Conservation (phyloP, 2,329 filamentous ascomycete genomes). For the Neocatenulostroma microsporum region DNA sequence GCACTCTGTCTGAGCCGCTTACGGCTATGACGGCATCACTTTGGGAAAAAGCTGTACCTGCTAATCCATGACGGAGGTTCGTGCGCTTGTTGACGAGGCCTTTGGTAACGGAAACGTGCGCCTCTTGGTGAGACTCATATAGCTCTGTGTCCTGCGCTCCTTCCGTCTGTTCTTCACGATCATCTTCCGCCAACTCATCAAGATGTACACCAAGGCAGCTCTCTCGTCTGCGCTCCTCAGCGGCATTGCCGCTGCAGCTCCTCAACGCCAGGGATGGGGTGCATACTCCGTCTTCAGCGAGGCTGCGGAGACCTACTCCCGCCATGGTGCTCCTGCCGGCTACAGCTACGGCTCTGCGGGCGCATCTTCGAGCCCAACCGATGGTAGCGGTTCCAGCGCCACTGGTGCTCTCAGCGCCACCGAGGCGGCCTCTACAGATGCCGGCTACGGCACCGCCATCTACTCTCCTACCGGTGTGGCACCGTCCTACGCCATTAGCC, state of each 20-base stretch:
- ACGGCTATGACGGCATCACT: no score
- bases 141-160: no score
- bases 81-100: no score
- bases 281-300: not conserved
- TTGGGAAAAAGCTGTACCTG: no score
- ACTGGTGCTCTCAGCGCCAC: not conserved
- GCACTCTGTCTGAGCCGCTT: no score
- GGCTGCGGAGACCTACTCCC: conserved; percentile 8
- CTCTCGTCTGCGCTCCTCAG: conserved; percentile 14
- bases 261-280: not conserved
- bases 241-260: conserved; percentile 26
- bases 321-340: conserved; percentile 9
- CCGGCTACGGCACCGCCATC: conserved; percentile 3
- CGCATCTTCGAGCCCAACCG: not conserved
- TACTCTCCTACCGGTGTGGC: no score
- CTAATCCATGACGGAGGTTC: no score
- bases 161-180: conserved; percentile 2
- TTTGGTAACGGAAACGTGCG: no score
- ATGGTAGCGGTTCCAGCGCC: not conserved
- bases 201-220: conserved; percentile 17
- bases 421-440: not conserved
- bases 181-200: conserved; percentile 2
- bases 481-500: conserved; percentile 21
- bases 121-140: no score
- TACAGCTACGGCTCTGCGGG: not conserved